A percentile compares a stretch with the other conserved stretches of the same genome.
phyloP scores from a whole-genome alignment of 2,329 filamentous ascomycete species.

The Cytospora piceicola region DNA sequence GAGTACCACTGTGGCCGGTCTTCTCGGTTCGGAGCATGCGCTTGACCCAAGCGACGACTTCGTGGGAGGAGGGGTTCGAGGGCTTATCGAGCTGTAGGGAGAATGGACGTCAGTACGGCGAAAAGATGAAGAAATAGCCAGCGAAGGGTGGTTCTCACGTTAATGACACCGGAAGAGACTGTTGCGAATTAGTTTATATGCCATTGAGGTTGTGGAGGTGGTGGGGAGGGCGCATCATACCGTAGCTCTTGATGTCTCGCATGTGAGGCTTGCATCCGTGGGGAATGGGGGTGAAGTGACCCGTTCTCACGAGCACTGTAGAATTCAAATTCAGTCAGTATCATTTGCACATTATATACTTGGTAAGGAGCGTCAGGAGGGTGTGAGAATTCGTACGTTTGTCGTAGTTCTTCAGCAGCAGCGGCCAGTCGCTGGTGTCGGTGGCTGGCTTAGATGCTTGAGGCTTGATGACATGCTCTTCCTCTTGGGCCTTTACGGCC shows the following conservation, averaged over 20 bases:
- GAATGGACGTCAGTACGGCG: constrained; percentile 4
- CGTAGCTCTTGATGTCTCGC: constrained; percentile 93
- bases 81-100: constrained; percentile 70
- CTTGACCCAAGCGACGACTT: constrained; percentile 99
- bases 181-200: constrained; percentile 7
- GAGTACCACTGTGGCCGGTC: constrained; percentile 96
- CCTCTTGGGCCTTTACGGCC: constrained; percentile 54
- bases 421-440: constrained; percentile 88
- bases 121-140: background rate
- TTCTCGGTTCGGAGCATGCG: constrained; percentile 93
- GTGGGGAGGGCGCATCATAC: constrained; percentile 5
- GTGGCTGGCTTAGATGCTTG: constrained; percentile 77
- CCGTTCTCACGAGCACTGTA: constrained; percentile 85
- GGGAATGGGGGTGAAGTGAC: constrained; percentile 96
- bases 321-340: constrained; percentile 38
- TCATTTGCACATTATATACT: background rate
- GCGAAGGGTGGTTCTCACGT: constrained; percentile 56
- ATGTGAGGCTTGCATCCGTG: constrained; percentile 89
- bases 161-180: constrained; percentile 95
- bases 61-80: constrained; percentile 95
- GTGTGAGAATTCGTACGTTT: constrained; percentile 68
- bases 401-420: constrained; percentile 95
- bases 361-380: constrained; percentile 18
- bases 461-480: constrained; percentile 90
- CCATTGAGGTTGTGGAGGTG: constrained; percentile 1